These are phyloP conservation scores for Afroboletus lepidellus DNA, from an alignment of 1,284 basidiomycete species.

Conservation along the genomic window DNA sequence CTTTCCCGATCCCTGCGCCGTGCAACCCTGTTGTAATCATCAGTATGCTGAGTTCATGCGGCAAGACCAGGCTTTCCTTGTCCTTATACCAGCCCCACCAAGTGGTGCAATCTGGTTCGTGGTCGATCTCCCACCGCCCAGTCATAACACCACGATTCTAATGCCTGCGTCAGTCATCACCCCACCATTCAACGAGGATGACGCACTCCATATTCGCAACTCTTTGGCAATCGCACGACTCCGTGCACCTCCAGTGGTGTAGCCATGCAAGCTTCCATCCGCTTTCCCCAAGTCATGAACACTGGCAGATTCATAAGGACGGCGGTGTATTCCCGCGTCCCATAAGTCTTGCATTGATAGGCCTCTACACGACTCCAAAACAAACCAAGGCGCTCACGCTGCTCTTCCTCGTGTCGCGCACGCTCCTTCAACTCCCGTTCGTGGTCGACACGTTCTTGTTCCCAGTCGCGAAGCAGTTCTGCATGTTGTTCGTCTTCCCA, in stretches of 20 bases:
- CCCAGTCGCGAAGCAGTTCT: slow-evolving; percentile 11
- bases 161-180: background rate
- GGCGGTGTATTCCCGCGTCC: slow-evolving; percentile 28
- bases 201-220: slow-evolving; percentile 28
- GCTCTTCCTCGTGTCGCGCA: slow-evolving; percentile 21
- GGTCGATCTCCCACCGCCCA: slow-evolving; percentile 23
- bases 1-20: slow-evolving; percentile 23
- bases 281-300: slow-evolving; percentile 6
- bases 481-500: slow-evolving; percentile 18
- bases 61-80: slow-evolving; percentile 16
- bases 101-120: slow-evolving; percentile 25
- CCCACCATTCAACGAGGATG: background rate
- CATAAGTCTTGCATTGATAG: slow-evolving; percentile 28
- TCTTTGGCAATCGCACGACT: slow-evolving; percentile 16
- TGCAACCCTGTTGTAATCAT: slow-evolving; percentile 21
- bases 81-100: slow-evolving; percentile 26
- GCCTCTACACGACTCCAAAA: slow-evolving; percentile 22
- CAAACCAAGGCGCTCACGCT: slow-evolving; percentile 16
- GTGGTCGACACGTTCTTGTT: slow-evolving; percentile 16
- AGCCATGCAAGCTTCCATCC: slow-evolving; percentile 23
- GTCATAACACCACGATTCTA: slow-evolving; percentile 19
- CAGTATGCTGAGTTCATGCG: background rate
- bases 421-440: slow-evolving; percentile 13
- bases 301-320: slow-evolving; percentile 26
- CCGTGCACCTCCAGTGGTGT: slow-evolving; percentile 30